Evolutionary conservation across 495 filamentous ascomycete genomes (phyloP), one percentile per base, ranked within the genome.

Genomic region (Penicillium ochrochloron): DNA sequence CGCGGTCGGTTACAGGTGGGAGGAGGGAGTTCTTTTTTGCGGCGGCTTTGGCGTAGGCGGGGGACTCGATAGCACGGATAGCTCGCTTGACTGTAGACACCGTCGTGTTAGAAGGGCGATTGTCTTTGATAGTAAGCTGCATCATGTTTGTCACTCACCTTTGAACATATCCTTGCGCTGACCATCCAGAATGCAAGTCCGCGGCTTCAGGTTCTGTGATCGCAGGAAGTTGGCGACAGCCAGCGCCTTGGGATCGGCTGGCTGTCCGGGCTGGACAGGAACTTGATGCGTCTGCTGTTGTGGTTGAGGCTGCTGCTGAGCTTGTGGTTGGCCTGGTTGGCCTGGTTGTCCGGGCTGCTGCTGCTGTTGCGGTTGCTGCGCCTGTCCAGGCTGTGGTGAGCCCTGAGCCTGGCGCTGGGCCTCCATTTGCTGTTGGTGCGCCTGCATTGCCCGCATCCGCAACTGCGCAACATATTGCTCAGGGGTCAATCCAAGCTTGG

Each of bases 151-250:
- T 52, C 2, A 25, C 66, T 35, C 69, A 97, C 94, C 91, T 84
- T 90, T 92, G 79, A 99, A 98, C 88, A 99, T 93, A 66, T 99
- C 94, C 80, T 97, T 98, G 62, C 96, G 85, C 81, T 98, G 94
- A 65, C 95, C 96, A 69, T 97, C 93, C 67, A 97, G 83, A 62
- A 99, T 96, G 78, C 90, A 93, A 31, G 95, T 97, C 66, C 96
- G 84, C 48, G 87, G 82, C 85, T 99, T 99, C 66, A 99, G 81
- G 66, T 92, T 84, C 78, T 97, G 94, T 57, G 85, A 79, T 65
- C 88, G 86, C 57, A 99, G 81, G 80, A 94, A 99, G 70, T 93
- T 89, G 67, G 96, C 96, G 27, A 99, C 86, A 19, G 93, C 92
- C 23, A 97, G 71, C 5, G 93, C 94, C 70, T 92, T 89, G 39